A percentile compares a stretch with the other conserved stretches of the same genome.
phyloP scores from a whole-genome alignment of 2,329 filamentous ascomycete species.

The Phyllosticta citribraziliensis region DNA sequence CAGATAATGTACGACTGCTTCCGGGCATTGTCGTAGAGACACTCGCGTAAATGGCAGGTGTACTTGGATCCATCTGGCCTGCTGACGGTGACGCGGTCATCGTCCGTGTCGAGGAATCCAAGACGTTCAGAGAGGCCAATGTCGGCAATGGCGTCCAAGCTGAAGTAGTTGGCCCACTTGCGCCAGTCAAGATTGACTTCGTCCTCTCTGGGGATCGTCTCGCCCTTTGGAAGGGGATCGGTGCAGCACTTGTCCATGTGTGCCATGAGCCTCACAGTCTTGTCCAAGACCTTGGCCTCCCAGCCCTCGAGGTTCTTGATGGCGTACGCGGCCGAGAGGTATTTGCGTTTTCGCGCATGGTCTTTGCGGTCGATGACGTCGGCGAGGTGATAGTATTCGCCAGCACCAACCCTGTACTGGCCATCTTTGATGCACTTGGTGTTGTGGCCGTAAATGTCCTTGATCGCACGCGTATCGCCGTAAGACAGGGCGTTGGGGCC shows the following conservation, averaged over 20 bases:
- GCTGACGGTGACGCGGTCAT: constrained; percentile 36
- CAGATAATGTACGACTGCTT: constrained; percentile 44
- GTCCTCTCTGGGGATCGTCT: constrained; percentile 17
- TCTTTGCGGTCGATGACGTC: constrained; percentile 15
- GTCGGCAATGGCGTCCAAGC: constrained; percentile 47
- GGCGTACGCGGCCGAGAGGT: constrained; percentile 16
- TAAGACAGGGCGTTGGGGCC: constrained; percentile 24
- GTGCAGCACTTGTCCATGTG: constrained; percentile 37
- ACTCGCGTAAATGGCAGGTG: constrained; percentile 39
- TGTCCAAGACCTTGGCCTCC: constrained; percentile 13
- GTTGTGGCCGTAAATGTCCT: constrained; percentile 20
- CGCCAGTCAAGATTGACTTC: constrained; percentile 43
- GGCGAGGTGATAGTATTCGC: constrained; percentile 43
- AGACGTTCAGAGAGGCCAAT: constrained; percentile 45
- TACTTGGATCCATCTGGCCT: constrained; percentile 38
- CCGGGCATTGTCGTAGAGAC: constrained; percentile 41
- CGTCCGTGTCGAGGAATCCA: constrained; percentile 42
- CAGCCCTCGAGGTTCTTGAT: constrained; percentile 16
- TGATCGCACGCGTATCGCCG: constrained; percentile 29
- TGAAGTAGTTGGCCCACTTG: constrained; percentile 46
- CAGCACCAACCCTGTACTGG: constrained; percentile 29
- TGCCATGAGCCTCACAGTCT: constrained; percentile 20
- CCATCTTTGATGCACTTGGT: constrained; percentile 17
- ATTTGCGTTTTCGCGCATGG: constrained; percentile 19
- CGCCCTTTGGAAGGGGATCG: constrained; percentile 20